phyloP scores from a whole-genome alignment of 768 basidiomycete species.

The Rhizopogon vesiculosus region DNA sequence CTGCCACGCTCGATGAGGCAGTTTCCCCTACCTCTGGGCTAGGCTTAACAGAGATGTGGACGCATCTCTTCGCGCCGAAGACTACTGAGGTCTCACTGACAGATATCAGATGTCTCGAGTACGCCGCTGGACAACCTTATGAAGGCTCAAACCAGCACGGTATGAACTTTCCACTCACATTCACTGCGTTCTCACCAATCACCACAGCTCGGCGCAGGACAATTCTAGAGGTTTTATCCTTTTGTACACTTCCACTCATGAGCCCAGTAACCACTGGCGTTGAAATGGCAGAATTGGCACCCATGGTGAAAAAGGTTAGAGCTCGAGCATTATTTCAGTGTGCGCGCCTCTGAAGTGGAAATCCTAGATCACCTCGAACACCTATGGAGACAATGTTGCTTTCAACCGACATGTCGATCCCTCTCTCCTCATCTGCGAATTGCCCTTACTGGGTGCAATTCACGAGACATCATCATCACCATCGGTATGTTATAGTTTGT shows the following conservation, averaged over 20 bases:
- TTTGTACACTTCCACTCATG: conserved; percentile 8
- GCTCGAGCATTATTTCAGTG: not conserved
- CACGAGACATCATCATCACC: not conserved
- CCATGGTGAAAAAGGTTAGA: not conserved
- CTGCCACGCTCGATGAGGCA: conserved; percentile 37
- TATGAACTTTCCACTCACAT: not conserved
- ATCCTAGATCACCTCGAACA: not conserved
- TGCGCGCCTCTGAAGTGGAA: not conserved
- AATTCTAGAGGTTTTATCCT: conserved; percentile 17
- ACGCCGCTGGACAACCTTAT: not conserved
- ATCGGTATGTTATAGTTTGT: not conserved
- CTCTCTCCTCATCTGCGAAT: conserved; percentile 1
- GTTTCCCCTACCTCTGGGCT: conserved; percentile 66
- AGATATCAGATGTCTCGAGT: conserved; percentile 15
- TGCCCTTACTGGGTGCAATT: not conserved
- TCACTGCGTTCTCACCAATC: not conserved
- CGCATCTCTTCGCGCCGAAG: conserved; percentile 29
- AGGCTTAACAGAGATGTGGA: conserved; percentile 73
- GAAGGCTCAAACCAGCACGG: not conserved
- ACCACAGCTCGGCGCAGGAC: conserved; percentile 10
- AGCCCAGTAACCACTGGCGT: not conserved
- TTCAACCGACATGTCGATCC: not conserved
- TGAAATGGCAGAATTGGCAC: not conserved
- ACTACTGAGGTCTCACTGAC: conserved; percentile 10
- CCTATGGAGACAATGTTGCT: not conserved